phyloP scores from a whole-genome alignment of 2,329 filamentous ascomycete species.

The Anthostomella pinea region DNA sequence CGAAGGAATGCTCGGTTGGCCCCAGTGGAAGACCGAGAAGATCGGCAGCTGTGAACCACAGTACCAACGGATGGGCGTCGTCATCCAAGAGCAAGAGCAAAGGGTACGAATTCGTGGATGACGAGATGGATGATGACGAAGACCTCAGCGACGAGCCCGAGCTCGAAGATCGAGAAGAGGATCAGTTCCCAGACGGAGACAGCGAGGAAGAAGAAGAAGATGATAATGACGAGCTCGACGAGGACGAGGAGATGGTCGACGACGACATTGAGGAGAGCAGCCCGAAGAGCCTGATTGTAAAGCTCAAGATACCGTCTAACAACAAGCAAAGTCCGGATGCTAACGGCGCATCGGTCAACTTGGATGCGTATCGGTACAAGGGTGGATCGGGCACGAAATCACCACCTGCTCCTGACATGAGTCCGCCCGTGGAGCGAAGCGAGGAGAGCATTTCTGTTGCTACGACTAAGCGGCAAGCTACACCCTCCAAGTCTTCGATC shows the following conservation, averaged over 20 bases:
- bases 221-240: conserved; percentile 49
- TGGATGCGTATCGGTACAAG: conserved; percentile 31
- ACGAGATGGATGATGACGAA: conserved; percentile 61
- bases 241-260: conserved; percentile 47
- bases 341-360: conserved; percentile 32
- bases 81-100: conserved; percentile 40
- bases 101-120: conserved; percentile 53
- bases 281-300: conserved; percentile 68
- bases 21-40: conserved; percentile 49
- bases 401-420: conserved; percentile 12
- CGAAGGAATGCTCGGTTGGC: conserved; percentile 40
- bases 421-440: conserved; percentile 20
- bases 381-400: conserved; percentile 20
- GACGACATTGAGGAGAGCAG: conserved; percentile 47
- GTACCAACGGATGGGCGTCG: conserved; percentile 47
- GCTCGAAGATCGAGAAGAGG: conserved; percentile 65
- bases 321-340: conserved; percentile 39
- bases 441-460: conserved; percentile 31
- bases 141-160: conserved; percentile 73
- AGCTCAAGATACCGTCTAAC: conserved; percentile 55
- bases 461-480: conserved; percentile 26
- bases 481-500: conserved; percentile 19
- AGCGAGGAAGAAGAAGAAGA: conserved; percentile 57
- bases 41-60: conserved; percentile 48
- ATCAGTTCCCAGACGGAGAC: conserved; percentile 61